These are phyloP conservation scores for Pelagomonas calceolata DNA, from an alignment of 108 stramenopile genomes.

Conservation along the genomic window DNA sequence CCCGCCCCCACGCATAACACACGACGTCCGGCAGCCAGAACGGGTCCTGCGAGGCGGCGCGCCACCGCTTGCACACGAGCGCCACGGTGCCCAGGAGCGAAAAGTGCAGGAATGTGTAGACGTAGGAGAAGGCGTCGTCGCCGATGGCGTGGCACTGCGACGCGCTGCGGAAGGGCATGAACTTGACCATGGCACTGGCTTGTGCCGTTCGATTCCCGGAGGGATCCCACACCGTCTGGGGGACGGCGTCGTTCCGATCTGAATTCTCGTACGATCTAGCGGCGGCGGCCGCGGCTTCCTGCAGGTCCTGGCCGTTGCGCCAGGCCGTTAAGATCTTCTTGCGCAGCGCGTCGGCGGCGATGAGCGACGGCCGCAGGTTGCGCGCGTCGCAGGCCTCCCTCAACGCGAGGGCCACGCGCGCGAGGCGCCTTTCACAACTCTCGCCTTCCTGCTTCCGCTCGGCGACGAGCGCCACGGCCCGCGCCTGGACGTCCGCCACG, in stretches of 20 bases:
- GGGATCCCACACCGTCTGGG: neutral
- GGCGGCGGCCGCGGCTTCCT: neutral
- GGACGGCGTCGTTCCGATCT: neutral
- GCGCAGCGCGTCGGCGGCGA: too few relatives aligned
- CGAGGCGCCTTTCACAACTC: too few relatives aligned
- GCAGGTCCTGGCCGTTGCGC: neutral
- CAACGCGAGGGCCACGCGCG: too few relatives aligned
- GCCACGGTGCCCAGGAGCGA: neutral
- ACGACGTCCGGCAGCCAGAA: neutral
- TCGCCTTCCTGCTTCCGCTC: too few relatives aligned
- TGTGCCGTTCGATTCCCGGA: neutral
- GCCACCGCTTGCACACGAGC: neutral
- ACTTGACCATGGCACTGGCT: neutral
- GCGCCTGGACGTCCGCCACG: too few relatives aligned
- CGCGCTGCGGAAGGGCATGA: neutral
- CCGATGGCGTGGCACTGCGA: neutral
- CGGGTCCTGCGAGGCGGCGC: neutral
- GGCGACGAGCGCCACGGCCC: too few relatives aligned
- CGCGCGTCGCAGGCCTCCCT: too few relatives aligned
- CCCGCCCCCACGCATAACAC: neutral
- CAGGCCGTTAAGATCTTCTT: too few relatives aligned
- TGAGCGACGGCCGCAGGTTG: too few relatives aligned
- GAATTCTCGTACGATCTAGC: neutral
- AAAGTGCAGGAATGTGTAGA: neutral
- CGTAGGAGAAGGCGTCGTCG: neutral